Evolutionary conservation across 306 rosid species (phyloP), one percentile per base, ranked within the genome.

Genomic region (Spatholobus suberectus): DNA sequence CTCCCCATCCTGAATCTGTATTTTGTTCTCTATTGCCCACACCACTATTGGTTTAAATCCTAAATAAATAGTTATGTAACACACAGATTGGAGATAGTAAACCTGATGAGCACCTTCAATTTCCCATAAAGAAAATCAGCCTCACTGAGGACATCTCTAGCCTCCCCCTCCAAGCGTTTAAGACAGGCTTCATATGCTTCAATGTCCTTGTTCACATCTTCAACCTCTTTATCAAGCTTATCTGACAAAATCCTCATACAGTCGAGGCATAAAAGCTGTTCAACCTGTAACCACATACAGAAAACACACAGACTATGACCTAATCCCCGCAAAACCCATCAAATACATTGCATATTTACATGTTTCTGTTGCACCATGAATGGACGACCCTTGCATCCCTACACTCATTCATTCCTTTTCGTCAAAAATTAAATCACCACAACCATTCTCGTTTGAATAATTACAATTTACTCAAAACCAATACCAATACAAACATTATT

Each of bases 251-350:
- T 80, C 83, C 97, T 88, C 99, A 94, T 96, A 89, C 99, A 96
- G 70, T 94, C 99, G 52, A 96, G 95, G 85, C 99, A 96, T 71
- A 96, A 81, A 78, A 98, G 99, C 84, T 94, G 99, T 73, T 96
- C 98, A 63, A 92, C 98, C 99, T 96, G 92, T 41, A 87, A 70
- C 85, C 40, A 13, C 70, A 40, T 26, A 73, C 23, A 80, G 54
- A 87, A 76, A 73, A 58, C 46, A 65, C 10, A 51, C 44, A 40
- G 15, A 77, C 7, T 55, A 78, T 21, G 62, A 79, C 3, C 37
- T 34, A 43, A 61, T 35, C 38, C 29, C 51, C 68, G 35, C 3
- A 21, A 78, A 80, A 59, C 14, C 41, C 81, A 32, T 70, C 26
- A 66, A 77, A 55, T 24, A 13, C 34, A 75, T 3, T n/a, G n/a